Percentiles rank a stretch among this genome's conserved stretches.
phyloP scores from a whole-genome alignment of 495 filamentous ascomycete species.

The Gamarada debralockiae region DNA sequence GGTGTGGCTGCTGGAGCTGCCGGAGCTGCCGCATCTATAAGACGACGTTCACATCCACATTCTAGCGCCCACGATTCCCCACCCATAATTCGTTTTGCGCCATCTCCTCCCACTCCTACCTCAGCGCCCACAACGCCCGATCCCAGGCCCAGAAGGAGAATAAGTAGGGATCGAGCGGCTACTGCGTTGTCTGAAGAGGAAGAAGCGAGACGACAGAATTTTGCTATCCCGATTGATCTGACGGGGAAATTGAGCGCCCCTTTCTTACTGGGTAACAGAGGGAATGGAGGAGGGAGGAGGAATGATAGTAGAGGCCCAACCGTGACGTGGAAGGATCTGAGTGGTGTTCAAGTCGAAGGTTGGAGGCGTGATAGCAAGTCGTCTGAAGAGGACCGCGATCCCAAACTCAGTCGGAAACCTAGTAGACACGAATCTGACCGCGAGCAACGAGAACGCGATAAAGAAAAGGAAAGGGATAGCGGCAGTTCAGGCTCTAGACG shows the following conservation, averaged over 20 bases:
- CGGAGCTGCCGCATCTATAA: no score
- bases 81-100: not conserved
- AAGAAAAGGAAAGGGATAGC: slow-evolving; percentile 7
- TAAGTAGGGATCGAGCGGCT: not conserved
- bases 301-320: slow-evolving; percentile 6
- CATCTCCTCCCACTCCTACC: not conserved
- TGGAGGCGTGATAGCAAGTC: not conserved
- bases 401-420: not conserved
- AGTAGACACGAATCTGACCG: not conserved
- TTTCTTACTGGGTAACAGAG: slow-evolving; percentile 18
- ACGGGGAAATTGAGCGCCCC: slow-evolving; percentile 20
- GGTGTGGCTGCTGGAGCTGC: no score
- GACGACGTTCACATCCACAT: not conserved
- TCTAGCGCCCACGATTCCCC: not conserved
- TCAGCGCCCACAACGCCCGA: not conserved
- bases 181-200: slow-evolving; percentile 1
- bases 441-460: slow-evolving; percentile 8
- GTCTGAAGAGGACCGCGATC: not conserved
- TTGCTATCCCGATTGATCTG: slow-evolving; percentile 16
- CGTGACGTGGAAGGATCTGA: slow-evolving; percentile 21
- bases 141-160: not conserved
- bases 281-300: slow-evolving; percentile 2
- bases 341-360: not conserved
- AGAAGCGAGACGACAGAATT: slow-evolving; percentile 11
- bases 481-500: not conserved